phyloP scores from a whole-genome alignment of 805 yeast species.

The Saturnispora diversa region DNA sequence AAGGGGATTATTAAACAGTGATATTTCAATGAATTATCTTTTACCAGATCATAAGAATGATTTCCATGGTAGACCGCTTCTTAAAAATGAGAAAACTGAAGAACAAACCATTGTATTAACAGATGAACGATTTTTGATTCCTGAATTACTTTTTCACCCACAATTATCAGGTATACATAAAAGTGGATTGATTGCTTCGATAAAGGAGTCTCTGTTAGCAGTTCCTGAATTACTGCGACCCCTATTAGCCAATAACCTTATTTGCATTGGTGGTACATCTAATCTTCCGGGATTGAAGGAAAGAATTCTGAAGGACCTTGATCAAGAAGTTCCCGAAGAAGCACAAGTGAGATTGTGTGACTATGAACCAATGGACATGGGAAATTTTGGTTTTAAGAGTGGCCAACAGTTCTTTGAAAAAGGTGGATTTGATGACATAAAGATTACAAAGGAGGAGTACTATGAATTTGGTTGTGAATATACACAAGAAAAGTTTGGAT shows the following conservation, averaged over 20 bases:
- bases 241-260: conserved; percentile 68
- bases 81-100: conserved; percentile 45
- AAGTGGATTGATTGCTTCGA: conserved; percentile 67
- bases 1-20: conserved; percentile 18
- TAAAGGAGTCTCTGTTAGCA: conserved; percentile 57
- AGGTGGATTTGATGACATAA: conserved; percentile 40
- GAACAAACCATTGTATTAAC: conserved; percentile 33
- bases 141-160: conserved; percentile 84
- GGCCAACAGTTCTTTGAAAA: conserved; percentile 42
- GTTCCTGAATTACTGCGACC: conserved; percentile 73
- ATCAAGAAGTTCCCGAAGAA: conserved; percentile 61
- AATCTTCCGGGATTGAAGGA: conserved; percentile 58
- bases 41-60: conserved; percentile 84
- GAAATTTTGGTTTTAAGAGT: conserved; percentile 43
- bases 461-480: conserved; percentile 68
- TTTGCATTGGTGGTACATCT: conserved; percentile 76
- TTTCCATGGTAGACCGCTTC: conserved; percentile 51
- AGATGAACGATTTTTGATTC: conserved; percentile 84
- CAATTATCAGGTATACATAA: conserved; percentile 68
- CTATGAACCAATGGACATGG: conserved; percentile 30
- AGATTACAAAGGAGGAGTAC: conserved; percentile 72
- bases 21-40: conserved; percentile 55
- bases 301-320: conserved; percentile 54
- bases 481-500: conserved; percentile 29
- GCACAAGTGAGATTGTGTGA: conserved; percentile 51